These are phyloP conservation scores for Cornus florida DNA, from an alignment of 148 eudicot genomes.

Conservation along the genomic window DNA sequence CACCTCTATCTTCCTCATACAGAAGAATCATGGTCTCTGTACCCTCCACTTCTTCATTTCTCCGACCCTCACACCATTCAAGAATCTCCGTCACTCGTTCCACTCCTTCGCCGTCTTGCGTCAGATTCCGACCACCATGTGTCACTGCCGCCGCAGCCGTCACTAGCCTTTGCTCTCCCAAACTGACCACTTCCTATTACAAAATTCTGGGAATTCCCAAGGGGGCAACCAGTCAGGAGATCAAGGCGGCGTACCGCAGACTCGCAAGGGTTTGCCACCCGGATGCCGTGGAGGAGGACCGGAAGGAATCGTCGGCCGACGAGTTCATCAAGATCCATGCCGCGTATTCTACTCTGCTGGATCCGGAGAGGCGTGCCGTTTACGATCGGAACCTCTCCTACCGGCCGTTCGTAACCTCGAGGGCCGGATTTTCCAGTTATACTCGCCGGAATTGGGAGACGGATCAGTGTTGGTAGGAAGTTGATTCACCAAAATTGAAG, in stretches of 20 bases:
- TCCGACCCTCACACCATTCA: conserved; percentile 7
- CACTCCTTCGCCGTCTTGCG: neutral
- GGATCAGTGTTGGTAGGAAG: conserved; percentile 66
- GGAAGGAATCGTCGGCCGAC: conserved; percentile 23
- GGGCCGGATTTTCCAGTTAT: conserved; percentile 12
- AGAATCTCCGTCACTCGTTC: neutral
- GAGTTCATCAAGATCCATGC: conserved; percentile 54
- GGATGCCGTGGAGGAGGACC: conserved; percentile 33
- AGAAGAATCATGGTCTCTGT: conserved; percentile 12
- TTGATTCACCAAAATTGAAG: neutral
- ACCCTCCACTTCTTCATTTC: conserved; percentile 8
- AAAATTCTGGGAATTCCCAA: conserved; percentile 52
- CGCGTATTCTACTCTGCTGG: conserved; percentile 65
- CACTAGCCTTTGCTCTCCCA: neutral
- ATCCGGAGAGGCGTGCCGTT: conserved; percentile 62
- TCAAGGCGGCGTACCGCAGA: conserved; percentile 69
- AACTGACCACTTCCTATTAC: conserved; percentile 35
- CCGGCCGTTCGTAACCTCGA: neutral
- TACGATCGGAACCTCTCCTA: conserved; percentile 45
- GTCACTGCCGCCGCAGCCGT: conserved; percentile 2
- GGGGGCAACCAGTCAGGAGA: conserved; percentile 46
- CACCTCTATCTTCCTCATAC: too few species aligned
- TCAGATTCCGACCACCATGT: conserved; percentile 8
- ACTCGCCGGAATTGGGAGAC: conserved; percentile 64
- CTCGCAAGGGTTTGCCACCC: conserved; percentile 67